Evolutionary conservation across 345 rosid genomes (phyloP).

Genomic region (Syzygium oleosum): DNA sequence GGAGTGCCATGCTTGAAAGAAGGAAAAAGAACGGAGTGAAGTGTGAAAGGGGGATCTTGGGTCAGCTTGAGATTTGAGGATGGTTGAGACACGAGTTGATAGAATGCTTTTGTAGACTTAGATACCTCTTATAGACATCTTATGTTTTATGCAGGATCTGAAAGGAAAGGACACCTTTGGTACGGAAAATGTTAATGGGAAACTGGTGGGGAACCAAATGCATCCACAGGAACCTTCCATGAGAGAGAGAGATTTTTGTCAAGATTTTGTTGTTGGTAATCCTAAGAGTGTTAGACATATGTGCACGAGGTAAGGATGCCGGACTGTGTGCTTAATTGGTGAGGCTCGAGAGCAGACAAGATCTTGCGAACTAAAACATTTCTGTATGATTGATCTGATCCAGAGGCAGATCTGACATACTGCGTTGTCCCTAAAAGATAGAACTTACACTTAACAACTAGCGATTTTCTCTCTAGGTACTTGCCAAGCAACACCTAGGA

Average conservation of each 20-base stretch:
- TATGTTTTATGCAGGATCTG: not conserved
- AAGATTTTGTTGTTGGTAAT: not conserved
- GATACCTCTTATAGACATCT: not conserved
- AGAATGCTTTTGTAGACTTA: not conserved
- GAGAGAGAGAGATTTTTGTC: not conserved
- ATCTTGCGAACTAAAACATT: not conserved
- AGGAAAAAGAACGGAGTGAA: not conserved
- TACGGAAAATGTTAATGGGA: not conserved
- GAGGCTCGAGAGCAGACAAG: not conserved
- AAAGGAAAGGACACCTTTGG: not conserved
- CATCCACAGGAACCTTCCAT: not conserved
- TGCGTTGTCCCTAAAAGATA: not conserved
- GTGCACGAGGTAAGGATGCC: not conserved
- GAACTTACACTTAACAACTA: not conserved
- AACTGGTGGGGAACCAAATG: not conserved
- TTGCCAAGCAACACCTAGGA: not conserved
- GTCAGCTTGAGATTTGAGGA: not conserved
- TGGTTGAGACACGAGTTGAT: not conserved
- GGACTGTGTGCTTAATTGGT: not conserved
- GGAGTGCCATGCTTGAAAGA: constrained; percentile 27
- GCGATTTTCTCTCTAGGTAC: not conserved
- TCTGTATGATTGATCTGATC: not conserved
- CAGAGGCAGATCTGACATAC: not conserved
- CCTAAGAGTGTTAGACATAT: not conserved
- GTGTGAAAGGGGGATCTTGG: not conserved